These are phyloP conservation scores for Schizochytrium sp. DNA, from an alignment of 108 stramenopile genomes.

Conservation along the genomic window DNA sequence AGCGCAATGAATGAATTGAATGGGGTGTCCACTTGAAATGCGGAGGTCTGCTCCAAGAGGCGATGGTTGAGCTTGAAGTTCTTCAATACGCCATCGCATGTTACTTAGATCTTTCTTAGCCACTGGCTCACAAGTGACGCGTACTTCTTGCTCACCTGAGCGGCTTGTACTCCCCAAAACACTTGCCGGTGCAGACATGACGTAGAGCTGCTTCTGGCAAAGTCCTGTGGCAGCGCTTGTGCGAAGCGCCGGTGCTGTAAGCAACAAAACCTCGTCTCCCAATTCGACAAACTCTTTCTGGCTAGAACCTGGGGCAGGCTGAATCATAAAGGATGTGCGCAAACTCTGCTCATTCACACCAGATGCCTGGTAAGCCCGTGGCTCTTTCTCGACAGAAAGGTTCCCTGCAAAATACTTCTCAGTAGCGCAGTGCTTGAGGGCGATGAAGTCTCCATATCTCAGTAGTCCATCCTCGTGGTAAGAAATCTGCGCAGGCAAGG, in stretches of 20 bases:
- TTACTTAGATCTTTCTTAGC: not conserved
- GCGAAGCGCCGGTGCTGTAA: not conserved
- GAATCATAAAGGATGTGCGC: slow-evolving; percentile 17
- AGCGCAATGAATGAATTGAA: slow-evolving; percentile 38
- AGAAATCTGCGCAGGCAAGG: not conserved
- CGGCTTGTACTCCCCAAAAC: not conserved
- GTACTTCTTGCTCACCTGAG: slow-evolving; percentile 50
- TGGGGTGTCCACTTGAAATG: not conserved
- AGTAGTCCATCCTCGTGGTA: slow-evolving; percentile 27
- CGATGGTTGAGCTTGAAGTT: not conserved
- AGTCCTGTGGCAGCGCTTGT: not conserved
- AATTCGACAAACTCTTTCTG: slow-evolving; percentile 15
- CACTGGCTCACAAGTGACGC: not conserved
- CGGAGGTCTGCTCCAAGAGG: not conserved
- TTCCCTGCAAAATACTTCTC: not conserved
- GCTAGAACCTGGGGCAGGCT: not conserved
- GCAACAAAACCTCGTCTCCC: slow-evolving; percentile 31
- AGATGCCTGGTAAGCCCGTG: slow-evolving; percentile 25
- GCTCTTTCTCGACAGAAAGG: not conserved
- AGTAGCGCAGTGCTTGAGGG: slow-evolving; percentile 23
- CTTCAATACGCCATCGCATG: slow-evolving; percentile 51
- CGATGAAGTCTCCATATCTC: slow-evolving; percentile 29
- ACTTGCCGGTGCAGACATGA: slow-evolving; percentile 1
- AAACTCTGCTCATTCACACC: not conserved
- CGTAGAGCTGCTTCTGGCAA: not conserved